Evolutionary conservation across 2,329 filamentous ascomycete genomes (phyloP).

Genomic region (Calonectria pauciramosa): DNA sequence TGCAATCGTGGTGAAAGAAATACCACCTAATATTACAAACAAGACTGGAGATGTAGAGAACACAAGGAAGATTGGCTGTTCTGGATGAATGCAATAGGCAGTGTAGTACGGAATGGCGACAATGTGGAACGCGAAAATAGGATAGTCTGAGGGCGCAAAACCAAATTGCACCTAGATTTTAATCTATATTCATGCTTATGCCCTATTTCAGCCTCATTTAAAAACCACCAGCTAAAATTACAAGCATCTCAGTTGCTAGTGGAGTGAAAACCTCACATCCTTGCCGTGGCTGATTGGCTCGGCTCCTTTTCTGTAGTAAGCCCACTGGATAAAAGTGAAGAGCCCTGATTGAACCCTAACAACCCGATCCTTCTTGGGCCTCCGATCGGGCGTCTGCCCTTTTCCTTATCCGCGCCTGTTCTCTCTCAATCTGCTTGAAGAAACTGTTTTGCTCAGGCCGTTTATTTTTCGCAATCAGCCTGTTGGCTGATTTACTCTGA

Average conservation of each 20-base stretch:
- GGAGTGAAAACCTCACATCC: neutral
- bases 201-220: neutral
- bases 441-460: slow-evolving; percentile 29
- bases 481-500: neutral
- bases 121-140: too few relatives aligned
- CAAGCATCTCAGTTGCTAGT: neutral
- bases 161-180: neutral
- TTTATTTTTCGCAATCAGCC: slow-evolving; percentile 23
- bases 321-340: too few relatives aligned
- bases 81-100: too few relatives aligned
- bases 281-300: neutral
- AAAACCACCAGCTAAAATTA: neutral
- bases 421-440: slow-evolving; percentile 39
- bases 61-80: too few relatives aligned
- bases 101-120: too few relatives aligned
- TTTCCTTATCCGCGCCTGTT: slow-evolving; percentile 1
- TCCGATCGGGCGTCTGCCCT: neutral
- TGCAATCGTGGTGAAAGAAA: too few relatives aligned
- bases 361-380: neutral
- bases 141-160: too few relatives aligned
- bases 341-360: too few relatives aligned
- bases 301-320: too few relatives aligned
- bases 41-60: too few relatives aligned
- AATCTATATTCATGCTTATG: neutral
- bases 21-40: too few relatives aligned